phyloP scores from a whole-genome alignment of 2,329 filamentous ascomycete genomes.

The Claviceps sp. region DNA sequence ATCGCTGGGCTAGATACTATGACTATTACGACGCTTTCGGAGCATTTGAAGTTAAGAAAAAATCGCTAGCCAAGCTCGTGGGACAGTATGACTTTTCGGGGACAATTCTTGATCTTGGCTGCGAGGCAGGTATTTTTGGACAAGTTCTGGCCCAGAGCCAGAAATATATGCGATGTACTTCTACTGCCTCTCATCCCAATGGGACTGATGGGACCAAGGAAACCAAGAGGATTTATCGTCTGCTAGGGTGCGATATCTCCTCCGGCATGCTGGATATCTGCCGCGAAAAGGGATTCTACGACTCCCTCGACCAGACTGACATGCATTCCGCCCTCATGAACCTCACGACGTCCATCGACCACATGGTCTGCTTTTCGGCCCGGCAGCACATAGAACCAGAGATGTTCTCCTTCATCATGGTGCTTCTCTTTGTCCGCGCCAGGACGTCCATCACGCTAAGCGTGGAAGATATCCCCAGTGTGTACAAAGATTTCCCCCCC shows the following conservation, averaged over 20 bases:
- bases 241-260: constrained; percentile 1
- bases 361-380: neutral
- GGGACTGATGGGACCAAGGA: no score
- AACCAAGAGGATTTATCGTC: neutral
- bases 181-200: no score
- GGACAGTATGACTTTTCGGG: neutral
- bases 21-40: neutral
- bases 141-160: neutral
- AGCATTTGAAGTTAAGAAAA: neutral
- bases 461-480: neutral
- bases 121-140: neutral
- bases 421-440: neutral
- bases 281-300: neutral
- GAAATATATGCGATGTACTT: neutral
- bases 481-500: neutral
- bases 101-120: neutral
- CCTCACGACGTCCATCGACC: neutral
- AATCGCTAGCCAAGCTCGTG: neutral
- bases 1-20: rapidly evolving
- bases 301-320: neutral
- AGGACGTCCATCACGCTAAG: constrained; percentile 1
- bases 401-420: neutral
- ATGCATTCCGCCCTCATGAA: neutral
- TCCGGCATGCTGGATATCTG: neutral
- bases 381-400: neutral